phyloP scores from a whole-genome alignment of 179 eudicot species.

The Nepenthes alata region DNA sequence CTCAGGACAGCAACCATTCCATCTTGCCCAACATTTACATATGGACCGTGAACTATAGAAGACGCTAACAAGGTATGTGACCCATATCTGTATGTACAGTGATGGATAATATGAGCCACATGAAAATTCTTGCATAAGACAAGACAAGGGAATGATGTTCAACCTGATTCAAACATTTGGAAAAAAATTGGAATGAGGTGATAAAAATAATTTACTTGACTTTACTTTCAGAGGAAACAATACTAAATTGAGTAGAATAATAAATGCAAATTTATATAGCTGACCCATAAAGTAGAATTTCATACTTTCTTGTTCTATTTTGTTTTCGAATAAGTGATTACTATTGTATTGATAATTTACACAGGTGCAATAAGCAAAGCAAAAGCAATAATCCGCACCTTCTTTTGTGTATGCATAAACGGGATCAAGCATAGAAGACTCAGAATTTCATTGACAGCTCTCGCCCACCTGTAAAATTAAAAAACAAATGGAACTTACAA shows the following conservation, averaged over 20 bases:
- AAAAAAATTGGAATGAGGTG: no score
- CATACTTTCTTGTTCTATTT: no score
- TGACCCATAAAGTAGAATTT: no score
- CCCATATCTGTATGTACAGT: not conserved
- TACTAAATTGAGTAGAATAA: no score
- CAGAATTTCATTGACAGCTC: constrained; percentile 69
- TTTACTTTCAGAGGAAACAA: no score
- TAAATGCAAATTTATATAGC: no score
- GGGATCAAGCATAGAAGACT: constrained; percentile 49
- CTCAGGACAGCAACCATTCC: constrained; percentile 69
- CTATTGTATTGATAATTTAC: not conserved
- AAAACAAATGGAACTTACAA: not conserved
- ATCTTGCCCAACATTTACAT: constrained; percentile 48
- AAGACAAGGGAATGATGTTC: no score
- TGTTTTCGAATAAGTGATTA: not conserved
- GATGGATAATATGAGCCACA: not conserved
- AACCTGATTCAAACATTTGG: no score
- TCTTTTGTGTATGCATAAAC: constrained; percentile 9
- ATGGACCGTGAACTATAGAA: constrained; percentile 62
- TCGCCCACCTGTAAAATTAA: constrained; percentile 69
- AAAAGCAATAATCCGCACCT: constrained; percentile 22
- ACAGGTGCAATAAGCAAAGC: not conserved
- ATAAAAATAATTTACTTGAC: no score
- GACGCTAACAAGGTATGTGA: constrained; percentile 31
- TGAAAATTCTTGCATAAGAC: not conserved